These are phyloP conservation scores for Eimeria brunetti DNA, from an alignment of 169 alveolate species.

Conservation along the genomic window DNA sequence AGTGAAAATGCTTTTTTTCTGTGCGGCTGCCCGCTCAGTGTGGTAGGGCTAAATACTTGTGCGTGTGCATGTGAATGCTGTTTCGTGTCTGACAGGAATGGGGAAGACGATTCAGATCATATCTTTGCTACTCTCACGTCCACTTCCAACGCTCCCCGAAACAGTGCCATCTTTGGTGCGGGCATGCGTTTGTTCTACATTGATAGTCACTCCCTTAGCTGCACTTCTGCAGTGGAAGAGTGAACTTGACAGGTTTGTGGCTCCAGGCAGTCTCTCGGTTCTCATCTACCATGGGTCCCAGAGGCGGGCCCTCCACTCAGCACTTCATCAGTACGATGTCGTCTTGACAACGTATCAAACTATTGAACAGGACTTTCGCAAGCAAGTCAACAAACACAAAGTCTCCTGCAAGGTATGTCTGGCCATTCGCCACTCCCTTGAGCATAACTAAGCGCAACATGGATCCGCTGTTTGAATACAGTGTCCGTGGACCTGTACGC, in stretches of 20 bases:
- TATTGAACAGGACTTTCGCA: constrained; percentile 87
- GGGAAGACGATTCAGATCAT: constrained; percentile 90
- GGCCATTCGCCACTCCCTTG: neutral
- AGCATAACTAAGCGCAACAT: neutral
- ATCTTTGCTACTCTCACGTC: constrained; percentile 83
- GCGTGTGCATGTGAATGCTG: neutral
- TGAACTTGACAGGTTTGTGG: constrained; percentile 85
- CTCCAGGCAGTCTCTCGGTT: constrained; percentile 83
- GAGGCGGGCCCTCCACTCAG: constrained; percentile 85
- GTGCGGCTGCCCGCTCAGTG: neutral
- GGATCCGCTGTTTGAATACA: neutral
- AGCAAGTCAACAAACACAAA: constrained; percentile 82
- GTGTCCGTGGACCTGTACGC: neutral
- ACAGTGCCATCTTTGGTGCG: constrained; percentile 48
- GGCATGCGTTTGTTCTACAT: constrained; percentile 84
- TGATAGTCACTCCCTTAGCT: constrained; percentile 90
- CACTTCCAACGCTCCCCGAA: constrained; percentile 73
- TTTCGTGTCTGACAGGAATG: constrained; percentile 74
- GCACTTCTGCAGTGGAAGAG: constrained; percentile 89
- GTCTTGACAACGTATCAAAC: constrained; percentile 90
- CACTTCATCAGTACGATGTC: constrained; percentile 89
- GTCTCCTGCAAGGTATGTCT: constrained; percentile 80
- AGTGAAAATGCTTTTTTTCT: neutral
- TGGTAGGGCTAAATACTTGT: neutral
- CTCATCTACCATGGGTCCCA: constrained; percentile 86